Evolutionary conservation across 139 green algal species (phyloP), one percentile per base, ranked within the genome.

Genomic region (Chlorella sp.): DNA sequence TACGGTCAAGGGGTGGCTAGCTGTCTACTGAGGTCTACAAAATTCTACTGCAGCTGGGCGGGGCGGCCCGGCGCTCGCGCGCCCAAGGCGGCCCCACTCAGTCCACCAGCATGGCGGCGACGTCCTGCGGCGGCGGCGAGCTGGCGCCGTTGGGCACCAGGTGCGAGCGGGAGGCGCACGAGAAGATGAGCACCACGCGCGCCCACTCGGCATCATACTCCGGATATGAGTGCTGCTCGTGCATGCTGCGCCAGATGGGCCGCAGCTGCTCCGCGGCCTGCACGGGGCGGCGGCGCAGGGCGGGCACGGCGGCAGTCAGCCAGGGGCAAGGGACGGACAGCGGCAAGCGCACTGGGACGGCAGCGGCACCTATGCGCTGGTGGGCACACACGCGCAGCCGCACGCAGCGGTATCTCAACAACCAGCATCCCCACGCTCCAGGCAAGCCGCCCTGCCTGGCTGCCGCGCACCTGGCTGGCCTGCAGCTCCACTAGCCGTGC

Each of bases 191-290:
- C 56, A 90, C 38, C 17, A 36, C 80, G 11, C 60, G 58, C 51
- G 74, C 5, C 90, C 90, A 93, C 78, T 89, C 77, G 16, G 76
- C 64, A 3, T 73, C 65, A 60, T 72, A 90, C 64, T 90, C 89
- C n/a, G 81, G 69, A 51, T 92, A 92, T 24, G 70, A 79, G 51
- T 93, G 88, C 44, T 73, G 48, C 78, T 88, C 81, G 62, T 93
- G 85, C n/a, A 84, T 69, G 44, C 58, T 28, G 16, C 83, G 79
- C 90, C 90, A 93, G 32, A 87, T 67, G 14, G n/a, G 36, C 14
- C 90, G 84, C 65, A 92, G 46, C 54, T 91, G 80, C 54, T 56
- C 32, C 3, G 64, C 73, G 36, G 38, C 67, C 76, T 80, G 86
- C 86, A 40, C 7, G 38, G n/a, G 14, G 20, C 1, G n/a, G 43